Conservation (phyloP, 2,329 filamentous ascomycete species). For the Stachybotrys chlorohalonatus region DNA sequence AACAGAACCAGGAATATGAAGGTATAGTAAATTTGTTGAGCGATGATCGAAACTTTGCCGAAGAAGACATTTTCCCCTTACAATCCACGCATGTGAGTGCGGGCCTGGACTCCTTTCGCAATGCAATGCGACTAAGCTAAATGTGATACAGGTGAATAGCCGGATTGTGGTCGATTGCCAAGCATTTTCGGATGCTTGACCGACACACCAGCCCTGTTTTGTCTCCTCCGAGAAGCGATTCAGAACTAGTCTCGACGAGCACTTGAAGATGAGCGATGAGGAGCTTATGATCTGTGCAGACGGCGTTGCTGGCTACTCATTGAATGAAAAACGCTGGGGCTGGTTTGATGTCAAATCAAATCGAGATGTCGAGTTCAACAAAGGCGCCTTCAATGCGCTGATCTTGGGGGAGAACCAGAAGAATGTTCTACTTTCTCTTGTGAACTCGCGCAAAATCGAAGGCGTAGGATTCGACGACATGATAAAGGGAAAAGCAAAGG, state of each 20-base stretch:
- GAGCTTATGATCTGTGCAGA: not conserved
- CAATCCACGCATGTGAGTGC: not conserved
- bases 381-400: not conserved
- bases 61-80: not conserved
- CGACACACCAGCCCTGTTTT: not conserved
- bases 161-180: not conserved
- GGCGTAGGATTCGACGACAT: not conserved
- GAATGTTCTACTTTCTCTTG: not conserved
- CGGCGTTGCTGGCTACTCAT: not conserved
- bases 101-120: not conserved
- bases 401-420: not conserved
- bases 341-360: not conserved
- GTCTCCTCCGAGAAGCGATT: not conserved
- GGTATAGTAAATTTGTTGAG: not conserved
- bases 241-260: not conserved
- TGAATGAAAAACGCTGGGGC: not conserved
- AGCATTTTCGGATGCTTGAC: not conserved
- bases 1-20: not conserved
- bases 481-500: not conserved
- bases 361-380: not conserved
- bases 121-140: not conserved
- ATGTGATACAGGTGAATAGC: not conserved
- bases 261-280: not conserved
- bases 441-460: not conserved
- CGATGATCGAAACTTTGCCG: not conserved